These are phyloP conservation scores for Didymella segeticola DNA, from an alignment of 2,329 filamentous ascomycete genomes.

Conservation along the genomic window DNA sequence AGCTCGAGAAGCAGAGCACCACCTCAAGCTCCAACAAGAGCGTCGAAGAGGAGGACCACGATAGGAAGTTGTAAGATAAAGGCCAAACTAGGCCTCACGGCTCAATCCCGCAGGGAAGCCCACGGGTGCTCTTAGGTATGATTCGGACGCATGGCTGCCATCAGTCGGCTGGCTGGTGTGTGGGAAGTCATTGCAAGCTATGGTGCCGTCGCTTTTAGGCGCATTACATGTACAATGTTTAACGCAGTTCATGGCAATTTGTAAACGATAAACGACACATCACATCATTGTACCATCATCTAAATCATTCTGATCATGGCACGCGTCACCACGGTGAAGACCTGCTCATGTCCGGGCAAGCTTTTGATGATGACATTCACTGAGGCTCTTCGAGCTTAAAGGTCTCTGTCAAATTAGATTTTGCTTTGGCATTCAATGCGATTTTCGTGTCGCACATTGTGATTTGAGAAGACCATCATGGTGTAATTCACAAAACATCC, in stretches of 20 bases:
- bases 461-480: too few species aligned
- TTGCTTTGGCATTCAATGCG: too few species aligned
- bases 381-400: too few species aligned
- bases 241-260: constrained; percentile 23
- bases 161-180: constrained; percentile 32
- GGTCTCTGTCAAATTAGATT: too few species aligned
- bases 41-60: constrained; percentile 61
- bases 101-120: constrained; percentile 17
- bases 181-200: constrained; percentile 25
- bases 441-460: too few species aligned
- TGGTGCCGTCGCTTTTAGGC: constrained; percentile 18
- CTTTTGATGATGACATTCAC: too few species aligned
- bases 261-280: constrained; percentile 22
- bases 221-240: constrained; percentile 36
- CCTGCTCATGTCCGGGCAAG: too few species aligned
- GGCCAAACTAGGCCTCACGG: constrained; percentile 5
- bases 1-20: constrained; percentile 62
- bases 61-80: constrained; percentile 53
- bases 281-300: too few species aligned
- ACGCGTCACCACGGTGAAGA: too few species aligned
- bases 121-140: constrained; percentile 12
- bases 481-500: too few species aligned
- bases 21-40: constrained; percentile 63
- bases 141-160: constrained; percentile 17
- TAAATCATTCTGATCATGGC: too few species aligned